Evolutionary conservation across 176 grass and related monocot species (phyloP), one percentile per base, ranked within the genome.

Genomic region (Otatea glauca): DNA sequence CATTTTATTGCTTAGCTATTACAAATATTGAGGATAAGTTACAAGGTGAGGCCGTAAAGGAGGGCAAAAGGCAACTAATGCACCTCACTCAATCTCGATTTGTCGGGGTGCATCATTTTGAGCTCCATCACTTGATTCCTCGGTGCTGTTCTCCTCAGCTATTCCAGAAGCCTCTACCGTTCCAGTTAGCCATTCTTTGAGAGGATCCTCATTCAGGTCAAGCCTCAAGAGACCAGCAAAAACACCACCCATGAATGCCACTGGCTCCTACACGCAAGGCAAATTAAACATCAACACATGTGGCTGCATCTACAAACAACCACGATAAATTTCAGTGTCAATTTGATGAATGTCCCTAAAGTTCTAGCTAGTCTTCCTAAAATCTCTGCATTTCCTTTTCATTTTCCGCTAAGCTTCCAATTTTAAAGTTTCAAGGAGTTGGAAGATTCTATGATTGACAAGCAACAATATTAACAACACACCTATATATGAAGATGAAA

Each of bases 151-250:
- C 17, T 88, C 89, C 21, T 88, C 89, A 41, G 91, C 53, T 56
- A 98, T 86, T 84, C 93, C 93, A 81, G 96, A 88, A 76, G 89
- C 89, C 65, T 96, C 93, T 29, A 90, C 93, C 10, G 96, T 99
- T 39, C 54, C 85, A 61, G 81, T 90, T 6, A 99, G 63, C 93
- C 96, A 99, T 65, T 99, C 96, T 86, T 93, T 95, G 35, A 99
- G 91, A 29, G 96, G 96, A 62, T 99, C 93, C 80, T 99, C 96
- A 54, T 96, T 99, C 74, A 96, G 86, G 86, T 99, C 91, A 73
- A 99, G 91, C 91, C 93, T 95, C 81, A 96, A 83, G 27, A 96
- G 85, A 39, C 96, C 96, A 43, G 96, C 96, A 86, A 99, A 94
- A 58, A 96, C 74, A 62, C 96, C 96, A 85, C 96, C 96, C 91